phyloP scores from a whole-genome alignment of 148 eudicot genomes.

The Fagopyrum tataricum region DNA sequence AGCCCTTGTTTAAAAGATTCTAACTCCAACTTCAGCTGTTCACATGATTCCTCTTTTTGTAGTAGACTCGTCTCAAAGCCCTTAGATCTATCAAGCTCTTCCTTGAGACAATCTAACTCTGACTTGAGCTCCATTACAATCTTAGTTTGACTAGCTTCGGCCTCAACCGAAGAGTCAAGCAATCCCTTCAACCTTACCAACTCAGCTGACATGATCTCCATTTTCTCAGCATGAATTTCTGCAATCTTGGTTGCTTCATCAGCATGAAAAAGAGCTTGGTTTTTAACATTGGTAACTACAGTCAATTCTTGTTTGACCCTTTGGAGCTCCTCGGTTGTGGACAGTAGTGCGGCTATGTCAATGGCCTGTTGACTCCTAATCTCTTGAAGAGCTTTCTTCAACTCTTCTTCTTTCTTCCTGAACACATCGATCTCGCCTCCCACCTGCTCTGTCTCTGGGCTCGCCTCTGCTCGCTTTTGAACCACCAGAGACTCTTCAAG shows the following conservation, averaged over 20 bases:
- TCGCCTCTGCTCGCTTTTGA: slow-evolving; percentile 71
- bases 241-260: slow-evolving; percentile 88
- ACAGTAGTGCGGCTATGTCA: slow-evolving; percentile 60
- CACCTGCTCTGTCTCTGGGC: slow-evolving; percentile 75
- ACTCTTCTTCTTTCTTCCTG: slow-evolving; percentile 77
- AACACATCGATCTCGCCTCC: slow-evolving; percentile 47
- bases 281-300: slow-evolving; percentile 53
- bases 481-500: slow-evolving; percentile 75
- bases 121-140: slow-evolving; percentile 43
- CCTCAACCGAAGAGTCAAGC: slow-evolving; percentile 52
- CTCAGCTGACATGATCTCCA: slow-evolving; percentile 60
- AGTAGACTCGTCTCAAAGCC: slow-evolving; percentile 37
- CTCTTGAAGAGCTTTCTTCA: slow-evolving; percentile 59
- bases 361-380: slow-evolving; percentile 64
- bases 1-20: slow-evolving; percentile 19
- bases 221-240: slow-evolving; percentile 69
- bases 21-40: slow-evolving; percentile 23
- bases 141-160: slow-evolving; percentile 35
- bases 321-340: slow-evolving; percentile 67
- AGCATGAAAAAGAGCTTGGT: slow-evolving; percentile 77
- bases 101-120: slow-evolving; percentile 48
- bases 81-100: slow-evolving; percentile 44
- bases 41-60: slow-evolving; percentile 27
- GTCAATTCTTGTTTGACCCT: slow-evolving; percentile 60
- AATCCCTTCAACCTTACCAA: slow-evolving; percentile 50